Percentiles rank a stretch among this genome's conserved stretches.
phyloP scores from a whole-genome alignment of 345 rosid species.

The Gynandropsis gynandra region DNA sequence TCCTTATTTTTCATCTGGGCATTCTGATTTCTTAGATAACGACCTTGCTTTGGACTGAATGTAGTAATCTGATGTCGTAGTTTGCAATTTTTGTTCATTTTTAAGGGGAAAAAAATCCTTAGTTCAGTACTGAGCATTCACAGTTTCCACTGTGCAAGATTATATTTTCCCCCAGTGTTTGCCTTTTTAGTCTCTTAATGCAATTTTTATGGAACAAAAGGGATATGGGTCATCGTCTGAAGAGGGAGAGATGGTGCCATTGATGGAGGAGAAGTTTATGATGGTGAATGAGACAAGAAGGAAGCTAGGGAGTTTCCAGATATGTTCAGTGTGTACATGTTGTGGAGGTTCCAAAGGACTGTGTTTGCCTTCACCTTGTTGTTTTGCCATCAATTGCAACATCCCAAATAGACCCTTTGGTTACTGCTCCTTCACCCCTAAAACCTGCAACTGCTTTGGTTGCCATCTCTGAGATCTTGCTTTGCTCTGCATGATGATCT shows the following conservation, averaged over 20 bases:
- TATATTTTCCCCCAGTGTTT: no score
- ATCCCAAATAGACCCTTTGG: slow-evolving; percentile 96
- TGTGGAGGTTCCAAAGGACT: slow-evolving; percentile 80
- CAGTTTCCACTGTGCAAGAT: no score
- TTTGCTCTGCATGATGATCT: neutral
- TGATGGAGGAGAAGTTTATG: slow-evolving; percentile 52
- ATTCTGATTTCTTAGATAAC: slow-evolving; percentile 23
- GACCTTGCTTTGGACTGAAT: slow-evolving; percentile 17
- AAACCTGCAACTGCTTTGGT: slow-evolving; percentile 86
- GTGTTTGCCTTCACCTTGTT: slow-evolving; percentile 88
- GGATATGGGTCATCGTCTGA: slow-evolving; percentile 36
- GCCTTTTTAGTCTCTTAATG: neutral
- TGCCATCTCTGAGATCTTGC: slow-evolving; percentile 57
- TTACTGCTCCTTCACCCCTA: slow-evolving; percentile 94
- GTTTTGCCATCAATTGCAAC: slow-evolving; percentile 95
- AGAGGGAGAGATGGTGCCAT: slow-evolving; percentile 41
- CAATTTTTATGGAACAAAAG: slow-evolving; percentile 23
- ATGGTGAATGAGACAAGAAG: slow-evolving; percentile 76
- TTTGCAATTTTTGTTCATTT: slow-evolving; percentile 9
- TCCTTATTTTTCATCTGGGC: slow-evolving; percentile 18
- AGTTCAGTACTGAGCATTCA: neutral
- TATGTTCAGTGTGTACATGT: slow-evolving; percentile 92
- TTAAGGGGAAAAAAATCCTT: neutral
- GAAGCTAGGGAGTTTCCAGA: slow-evolving; percentile 73
- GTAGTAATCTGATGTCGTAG: neutral